These are phyloP conservation scores for Phalaenopsis equestris DNA, from an alignment of 106 monocot species.

Conservation along the genomic window DNA sequence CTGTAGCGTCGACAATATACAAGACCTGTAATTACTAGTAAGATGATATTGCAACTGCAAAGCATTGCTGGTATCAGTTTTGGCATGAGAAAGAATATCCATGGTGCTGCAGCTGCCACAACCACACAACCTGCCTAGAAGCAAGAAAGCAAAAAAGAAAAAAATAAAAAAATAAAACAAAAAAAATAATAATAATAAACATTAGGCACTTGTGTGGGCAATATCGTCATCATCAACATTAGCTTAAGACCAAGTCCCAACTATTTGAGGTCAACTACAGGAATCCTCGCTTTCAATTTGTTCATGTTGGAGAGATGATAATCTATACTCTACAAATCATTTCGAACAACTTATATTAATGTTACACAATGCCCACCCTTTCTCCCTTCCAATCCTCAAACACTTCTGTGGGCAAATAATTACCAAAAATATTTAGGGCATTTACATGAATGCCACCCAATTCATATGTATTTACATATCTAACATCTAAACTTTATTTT, in stretches of 20 bases:
- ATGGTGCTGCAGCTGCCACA: slow-evolving; percentile 78
- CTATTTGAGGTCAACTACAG: background rate
- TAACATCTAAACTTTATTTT: no score
- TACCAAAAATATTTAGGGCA: background rate
- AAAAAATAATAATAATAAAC: slow-evolving; percentile 12
- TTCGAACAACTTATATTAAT: no score
- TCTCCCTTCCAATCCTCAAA: background rate
- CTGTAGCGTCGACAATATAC: background rate
- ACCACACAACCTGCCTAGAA: slow-evolving; percentile 71
- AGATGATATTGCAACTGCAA: slow-evolving; percentile 80
- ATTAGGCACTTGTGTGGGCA: background rate
- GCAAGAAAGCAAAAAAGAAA: slow-evolving; percentile 9
- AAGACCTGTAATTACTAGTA: slow-evolving; percentile 81
- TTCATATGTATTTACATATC: no score
- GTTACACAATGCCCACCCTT: background rate
- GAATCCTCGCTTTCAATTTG: background rate
- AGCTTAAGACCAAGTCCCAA: background rate
- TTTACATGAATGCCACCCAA: no score
- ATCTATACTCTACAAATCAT: background rate
- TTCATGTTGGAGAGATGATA: background rate
- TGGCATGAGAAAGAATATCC: slow-evolving; percentile 70
- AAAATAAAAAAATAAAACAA: background rate
- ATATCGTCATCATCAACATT: background rate
- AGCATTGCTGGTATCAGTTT: slow-evolving; percentile 55
- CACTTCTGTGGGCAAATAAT: background rate